phyloP scores from a whole-genome alignment of 305 asterid species.

The Solanum aculeatissimum region DNA sequence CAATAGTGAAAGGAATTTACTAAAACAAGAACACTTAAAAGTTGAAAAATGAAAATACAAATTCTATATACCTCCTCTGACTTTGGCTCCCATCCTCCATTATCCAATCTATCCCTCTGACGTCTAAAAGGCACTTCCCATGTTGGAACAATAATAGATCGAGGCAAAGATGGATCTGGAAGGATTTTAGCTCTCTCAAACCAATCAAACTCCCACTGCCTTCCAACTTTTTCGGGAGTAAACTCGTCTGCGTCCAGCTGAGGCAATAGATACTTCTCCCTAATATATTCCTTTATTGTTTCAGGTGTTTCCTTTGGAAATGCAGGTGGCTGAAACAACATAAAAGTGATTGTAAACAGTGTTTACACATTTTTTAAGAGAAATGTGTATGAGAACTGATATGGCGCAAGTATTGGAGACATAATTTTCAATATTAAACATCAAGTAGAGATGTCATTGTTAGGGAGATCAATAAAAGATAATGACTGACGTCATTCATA shows the following conservation, averaged over 20 bases:
- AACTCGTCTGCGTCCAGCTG: conserved; percentile 73
- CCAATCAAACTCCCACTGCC: conserved; percentile 98
- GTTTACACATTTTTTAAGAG: not conserved
- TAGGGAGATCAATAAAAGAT: not conserved
- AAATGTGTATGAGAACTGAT: not conserved
- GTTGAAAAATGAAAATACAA: conserved; percentile 2
- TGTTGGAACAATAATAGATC: conserved; percentile 70
- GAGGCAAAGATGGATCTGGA: conserved; percentile 68
- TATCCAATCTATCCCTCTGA: conserved; percentile 16
- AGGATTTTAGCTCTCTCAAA: conserved; percentile 70
- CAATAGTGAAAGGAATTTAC: not conserved
- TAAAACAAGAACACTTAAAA: not conserved
- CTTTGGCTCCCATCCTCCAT: conserved; percentile 70
- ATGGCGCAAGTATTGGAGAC: not conserved
- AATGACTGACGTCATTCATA: not conserved
- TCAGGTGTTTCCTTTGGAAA: conserved; percentile 85
- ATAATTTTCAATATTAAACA: not conserved
- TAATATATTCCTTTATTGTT: conserved; percentile 43
- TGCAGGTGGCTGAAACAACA: conserved; percentile 74
- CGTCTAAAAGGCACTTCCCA: conserved; percentile 95
- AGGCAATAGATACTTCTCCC: conserved; percentile 61
- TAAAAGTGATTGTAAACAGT: not conserved
- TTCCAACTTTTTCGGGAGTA: conserved; percentile 71
- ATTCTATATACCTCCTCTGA: conserved; percentile 60
- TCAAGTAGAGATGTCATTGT: not conserved